These are phyloP conservation scores for Diophrys appendiculata DNA, from an alignment of 73 alveolate species.

Conservation along the genomic window DNA sequence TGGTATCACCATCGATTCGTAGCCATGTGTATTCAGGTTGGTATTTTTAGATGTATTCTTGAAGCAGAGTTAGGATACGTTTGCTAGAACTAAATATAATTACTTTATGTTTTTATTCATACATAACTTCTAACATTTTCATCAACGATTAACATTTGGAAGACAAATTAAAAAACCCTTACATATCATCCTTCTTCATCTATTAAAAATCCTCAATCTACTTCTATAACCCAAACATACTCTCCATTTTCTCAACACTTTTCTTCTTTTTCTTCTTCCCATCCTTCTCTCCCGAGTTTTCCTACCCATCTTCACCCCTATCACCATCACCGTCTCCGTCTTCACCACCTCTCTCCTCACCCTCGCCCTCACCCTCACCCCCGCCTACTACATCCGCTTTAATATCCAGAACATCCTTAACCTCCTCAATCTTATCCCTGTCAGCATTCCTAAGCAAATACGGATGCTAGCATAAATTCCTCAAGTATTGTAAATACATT, in stretches of 20 bases:
- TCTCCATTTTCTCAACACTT: conserved; percentile 13
- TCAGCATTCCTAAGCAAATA: conserved; percentile 8
- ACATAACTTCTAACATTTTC: conserved; percentile 58
- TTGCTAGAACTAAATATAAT: conserved; percentile 70
- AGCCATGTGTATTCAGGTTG: conserved; percentile 34
- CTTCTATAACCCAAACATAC: conserved; percentile 9
- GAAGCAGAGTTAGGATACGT: conserved; percentile 70
- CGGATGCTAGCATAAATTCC: conserved; percentile 66
- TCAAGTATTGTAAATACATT: background rate
- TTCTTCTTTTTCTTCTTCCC: conserved; percentile 50
- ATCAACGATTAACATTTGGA: conserved; percentile 40
- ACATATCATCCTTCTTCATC: background rate
- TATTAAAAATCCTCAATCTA: conserved; percentile 18
- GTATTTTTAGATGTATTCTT: conserved; percentile 30
- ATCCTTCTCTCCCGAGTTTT: background rate
- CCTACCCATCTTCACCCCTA: conserved; percentile 11
- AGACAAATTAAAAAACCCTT: background rate
- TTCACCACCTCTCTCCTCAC: conserved; percentile 17
- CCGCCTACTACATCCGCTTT: conserved; percentile 19
- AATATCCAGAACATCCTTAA: background rate
- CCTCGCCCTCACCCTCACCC: conserved; percentile 1
- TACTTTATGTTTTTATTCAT: conserved; percentile 67
- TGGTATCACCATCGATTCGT: conserved; percentile 80
- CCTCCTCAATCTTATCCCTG: background rate
- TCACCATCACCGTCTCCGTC: conserved; percentile 1